Evolutionary conservation across 2,329 filamentous ascomycete species (phyloP).

Genomic region (Celoporthe dispersa): DNA sequence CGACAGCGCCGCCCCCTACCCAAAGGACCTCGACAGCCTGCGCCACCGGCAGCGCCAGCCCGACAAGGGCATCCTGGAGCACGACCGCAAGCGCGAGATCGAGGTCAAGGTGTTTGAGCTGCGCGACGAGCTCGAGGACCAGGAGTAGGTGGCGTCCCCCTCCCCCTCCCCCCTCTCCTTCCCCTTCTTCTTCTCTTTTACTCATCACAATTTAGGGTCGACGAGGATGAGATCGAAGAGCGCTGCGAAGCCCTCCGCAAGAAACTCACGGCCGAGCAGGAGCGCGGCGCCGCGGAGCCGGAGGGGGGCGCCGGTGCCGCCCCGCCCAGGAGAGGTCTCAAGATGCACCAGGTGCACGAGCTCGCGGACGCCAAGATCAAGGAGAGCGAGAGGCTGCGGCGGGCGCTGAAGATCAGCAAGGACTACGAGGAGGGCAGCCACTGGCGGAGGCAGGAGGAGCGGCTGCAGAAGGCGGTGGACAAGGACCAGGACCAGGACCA

Average conservation of each 20-base stretch:
- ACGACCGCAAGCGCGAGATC: conserved; percentile 87
- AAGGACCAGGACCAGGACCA: conserved; percentile 41
- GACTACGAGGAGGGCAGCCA: conserved; percentile 86
- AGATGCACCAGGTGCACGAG: conserved; percentile 94
- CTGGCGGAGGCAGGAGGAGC: conserved; percentile 83
- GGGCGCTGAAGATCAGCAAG: conserved; percentile 83
- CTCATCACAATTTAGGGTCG: conserved; percentile 61
- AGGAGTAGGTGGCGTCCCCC: conserved; percentile 62
- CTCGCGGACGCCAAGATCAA: conserved; percentile 94
- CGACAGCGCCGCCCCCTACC: conserved; percentile 79
- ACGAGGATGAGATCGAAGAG: conserved; percentile 90
- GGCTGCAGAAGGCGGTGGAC: conserved; percentile 52
- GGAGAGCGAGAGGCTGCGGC: conserved; percentile 87
- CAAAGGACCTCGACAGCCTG: conserved; percentile 68
- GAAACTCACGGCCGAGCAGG: conserved; percentile 63
- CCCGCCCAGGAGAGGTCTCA: conserved; percentile 63
- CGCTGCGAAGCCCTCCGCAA: conserved; percentile 69
- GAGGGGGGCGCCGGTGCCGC: conserved; percentile 33
- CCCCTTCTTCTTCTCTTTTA: neutral
- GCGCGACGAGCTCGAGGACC: conserved; percentile 88
- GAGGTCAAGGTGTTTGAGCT: conserved; percentile 94
- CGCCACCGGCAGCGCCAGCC: conserved; percentile 82
- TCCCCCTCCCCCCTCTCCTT: neutral
- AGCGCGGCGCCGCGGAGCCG: conserved; percentile 42
- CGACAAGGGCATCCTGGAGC: conserved; percentile 90